Evolutionary conservation across 495 filamentous ascomycete genomes (phyloP), one percentile per base, ranked within the genome.

Genomic region (Astrothelium macrocarpum): DNA sequence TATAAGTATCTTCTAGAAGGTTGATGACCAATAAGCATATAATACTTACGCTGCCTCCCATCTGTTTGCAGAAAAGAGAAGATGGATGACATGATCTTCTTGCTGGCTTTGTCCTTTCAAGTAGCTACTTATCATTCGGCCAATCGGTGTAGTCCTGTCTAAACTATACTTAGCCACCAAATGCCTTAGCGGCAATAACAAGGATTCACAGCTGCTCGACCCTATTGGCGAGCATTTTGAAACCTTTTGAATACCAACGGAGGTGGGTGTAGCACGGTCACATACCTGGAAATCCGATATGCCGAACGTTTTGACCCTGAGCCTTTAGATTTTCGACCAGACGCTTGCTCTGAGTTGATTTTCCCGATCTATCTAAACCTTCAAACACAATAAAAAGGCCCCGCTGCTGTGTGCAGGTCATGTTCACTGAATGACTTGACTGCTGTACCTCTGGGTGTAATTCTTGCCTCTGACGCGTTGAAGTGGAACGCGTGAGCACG

Each of bases 61-160:
- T 32, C 95, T 83, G 76, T 98, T 97, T 11, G 94, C 91, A 32
- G 90, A 92, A 78, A 97, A 98, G 25, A 97, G 83, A 23, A 98
- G 83, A 73, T 97, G 95, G 68, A 97, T 96, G 7, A 86, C 87
- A 71, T 96, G 92, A 73, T 96, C 94, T 63, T 95, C 88, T 71
- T 91, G 82, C 62, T 90, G 81, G 60, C 84, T 78, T 67, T 89
- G 75, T 67, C 82, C 82, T 68, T 85, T 87, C 61, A 97, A 84
- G 74, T 97, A 98, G 66, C 77, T 76, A 75, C 95, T 85, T 71
- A 98, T 98, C 78, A 95, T 85, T 67, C 87, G 83, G 31, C 94
- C 94, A 68, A 94, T 97, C 7, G 90, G 81, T 23, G 94, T 96
- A 16, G 84, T 87, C 68, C 94, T 83, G 76, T 97, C 92, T 94